Conservation (phyloP, 1,284 basidiomycete genomes). For the Jaminaea rosea region DNA sequence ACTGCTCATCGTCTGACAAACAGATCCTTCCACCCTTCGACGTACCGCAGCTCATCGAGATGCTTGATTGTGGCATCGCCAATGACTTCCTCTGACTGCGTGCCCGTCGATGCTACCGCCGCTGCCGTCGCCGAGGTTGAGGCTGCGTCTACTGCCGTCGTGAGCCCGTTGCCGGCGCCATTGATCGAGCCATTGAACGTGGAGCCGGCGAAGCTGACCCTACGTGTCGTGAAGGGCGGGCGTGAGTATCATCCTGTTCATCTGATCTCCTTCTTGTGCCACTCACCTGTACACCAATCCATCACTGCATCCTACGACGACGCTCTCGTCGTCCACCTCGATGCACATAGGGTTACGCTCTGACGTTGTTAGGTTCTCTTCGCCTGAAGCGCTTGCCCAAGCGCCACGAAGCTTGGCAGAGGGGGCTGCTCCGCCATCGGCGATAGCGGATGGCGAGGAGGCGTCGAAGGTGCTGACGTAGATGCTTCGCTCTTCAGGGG, state of each 20-base stretch:
- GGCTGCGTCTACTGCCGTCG: not conserved
- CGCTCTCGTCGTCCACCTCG: constrained; percentile 32
- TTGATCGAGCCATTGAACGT: constrained; percentile 12
- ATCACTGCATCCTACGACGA: constrained; percentile 33
- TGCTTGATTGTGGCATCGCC: constrained; percentile 28
- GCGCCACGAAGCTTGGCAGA: constrained; percentile 12
- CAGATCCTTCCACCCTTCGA: constrained; percentile 27
- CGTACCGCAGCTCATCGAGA: constrained; percentile 20
- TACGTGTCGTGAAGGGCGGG: not conserved
- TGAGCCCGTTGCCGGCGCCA: not conserved
- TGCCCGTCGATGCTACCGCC: not conserved
- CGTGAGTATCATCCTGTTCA: not conserved
- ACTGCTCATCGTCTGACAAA: constrained; percentile 17
- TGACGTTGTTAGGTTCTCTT: constrained; percentile 15
- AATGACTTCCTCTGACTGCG: constrained; percentile 2
- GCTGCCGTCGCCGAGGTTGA: constrained; percentile 1
- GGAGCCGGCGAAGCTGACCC: constrained; percentile 30
- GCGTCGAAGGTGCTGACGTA: constrained; percentile 34
- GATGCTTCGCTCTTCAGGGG: constrained; percentile 60
- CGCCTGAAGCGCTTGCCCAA: constrained; percentile 30
- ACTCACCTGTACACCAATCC: constrained; percentile 26
- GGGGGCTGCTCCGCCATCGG: not conserved
- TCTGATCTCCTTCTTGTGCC: not conserved
- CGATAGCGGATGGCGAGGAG: constrained; percentile 4
- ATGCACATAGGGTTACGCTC: constrained; percentile 35